These are phyloP conservation scores for Dictyostelium citrinum DNA, from an alignment of 78 protist genomes.

Conservation along the genomic window DNA sequence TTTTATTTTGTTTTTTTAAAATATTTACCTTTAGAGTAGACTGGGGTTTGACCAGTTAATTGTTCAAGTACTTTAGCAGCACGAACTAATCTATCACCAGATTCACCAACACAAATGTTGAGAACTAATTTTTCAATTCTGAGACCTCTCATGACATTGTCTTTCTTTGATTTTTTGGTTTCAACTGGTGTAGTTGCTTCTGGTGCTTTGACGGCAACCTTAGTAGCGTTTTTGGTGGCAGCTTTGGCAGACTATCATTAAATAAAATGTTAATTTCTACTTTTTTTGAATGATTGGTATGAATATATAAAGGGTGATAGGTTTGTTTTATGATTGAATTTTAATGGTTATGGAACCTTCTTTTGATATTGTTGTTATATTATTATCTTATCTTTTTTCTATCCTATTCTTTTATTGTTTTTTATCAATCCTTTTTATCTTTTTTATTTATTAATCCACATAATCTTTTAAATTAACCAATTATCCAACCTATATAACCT, in stretches of 20 bases:
- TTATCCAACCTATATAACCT: neutral
- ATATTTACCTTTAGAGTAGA: slow-evolving; percentile 90
- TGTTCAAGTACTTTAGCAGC: slow-evolving; percentile 99
- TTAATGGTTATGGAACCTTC: no score
- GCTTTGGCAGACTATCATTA: neutral
- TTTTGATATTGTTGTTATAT: no score
- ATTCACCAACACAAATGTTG: slow-evolving; percentile 99
- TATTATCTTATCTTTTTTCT: no score
- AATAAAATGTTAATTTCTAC: neutral
- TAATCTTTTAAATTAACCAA: no score
- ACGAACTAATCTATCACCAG: slow-evolving; percentile 98
- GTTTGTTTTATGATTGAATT: neutral
- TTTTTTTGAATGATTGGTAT: neutral
- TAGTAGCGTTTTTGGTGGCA: slow-evolving; percentile 58
- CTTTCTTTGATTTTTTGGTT: slow-evolving; percentile 42
- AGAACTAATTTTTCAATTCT: slow-evolving; percentile 96
- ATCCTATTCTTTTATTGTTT: no score
- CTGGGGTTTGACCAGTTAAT: slow-evolving; percentile 98
- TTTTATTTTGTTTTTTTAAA: neutral
- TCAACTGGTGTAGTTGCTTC: neutral
- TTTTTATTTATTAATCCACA: no score
- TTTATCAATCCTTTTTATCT: no score
- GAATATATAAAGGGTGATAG: neutral
- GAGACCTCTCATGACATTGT: slow-evolving; percentile 93
- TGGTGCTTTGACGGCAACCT: slow-evolving; percentile 64